phyloP scores from a whole-genome alignment of 2,329 filamentous ascomycete species.

The Fusarium chuoi region DNA sequence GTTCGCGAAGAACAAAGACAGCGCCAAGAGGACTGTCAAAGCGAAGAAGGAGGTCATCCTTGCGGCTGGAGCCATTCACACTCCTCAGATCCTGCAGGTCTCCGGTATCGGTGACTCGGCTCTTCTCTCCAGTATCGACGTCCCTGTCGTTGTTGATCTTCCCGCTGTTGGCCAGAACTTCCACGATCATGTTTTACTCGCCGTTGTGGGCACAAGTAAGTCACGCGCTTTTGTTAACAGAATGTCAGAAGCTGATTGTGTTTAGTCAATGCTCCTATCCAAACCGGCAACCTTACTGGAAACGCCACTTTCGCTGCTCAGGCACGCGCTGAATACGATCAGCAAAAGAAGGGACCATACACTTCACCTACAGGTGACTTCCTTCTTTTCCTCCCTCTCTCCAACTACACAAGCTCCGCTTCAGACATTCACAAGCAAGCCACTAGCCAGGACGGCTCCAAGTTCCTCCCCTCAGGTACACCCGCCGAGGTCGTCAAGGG shows the following conservation, averaged over 20 bases:
- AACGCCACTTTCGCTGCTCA: conserved; percentile 32
- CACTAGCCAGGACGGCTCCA: conserved; percentile 5
- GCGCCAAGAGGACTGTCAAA: background rate
- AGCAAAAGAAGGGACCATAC: conserved; percentile 17
- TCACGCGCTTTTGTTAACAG: rapidly evolving
- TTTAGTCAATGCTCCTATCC: conserved; percentile 26
- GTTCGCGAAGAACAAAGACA: conserved; percentile 15
- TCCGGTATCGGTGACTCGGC: conserved; percentile 59
- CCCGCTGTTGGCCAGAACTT: conserved; percentile 62
- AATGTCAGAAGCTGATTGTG: background rate
- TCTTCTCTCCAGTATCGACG: conserved; percentile 50
- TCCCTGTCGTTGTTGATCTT: conserved; percentile 55
- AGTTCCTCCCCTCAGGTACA: conserved; percentile 15
- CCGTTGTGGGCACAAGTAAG: conserved; percentile 10
- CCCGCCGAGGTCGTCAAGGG: conserved; percentile 22
- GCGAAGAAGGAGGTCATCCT: conserved; percentile 54
- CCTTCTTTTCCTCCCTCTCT: conserved; percentile 27
- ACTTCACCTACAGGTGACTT: conserved; percentile 31
- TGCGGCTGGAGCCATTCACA: conserved; percentile 54
- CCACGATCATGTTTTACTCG: conserved; percentile 50
- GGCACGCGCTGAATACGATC: conserved; percentile 16
- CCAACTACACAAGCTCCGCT: conserved; percentile 11
- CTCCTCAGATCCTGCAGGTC: conserved; percentile 58
- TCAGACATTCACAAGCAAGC: conserved; percentile 17
- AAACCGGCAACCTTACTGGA: conserved; percentile 12